These are phyloP conservation scores for Penicillium atrosanguineum DNA, from an alignment of 495 filamentous ascomycete species.

Conservation along the genomic window DNA sequence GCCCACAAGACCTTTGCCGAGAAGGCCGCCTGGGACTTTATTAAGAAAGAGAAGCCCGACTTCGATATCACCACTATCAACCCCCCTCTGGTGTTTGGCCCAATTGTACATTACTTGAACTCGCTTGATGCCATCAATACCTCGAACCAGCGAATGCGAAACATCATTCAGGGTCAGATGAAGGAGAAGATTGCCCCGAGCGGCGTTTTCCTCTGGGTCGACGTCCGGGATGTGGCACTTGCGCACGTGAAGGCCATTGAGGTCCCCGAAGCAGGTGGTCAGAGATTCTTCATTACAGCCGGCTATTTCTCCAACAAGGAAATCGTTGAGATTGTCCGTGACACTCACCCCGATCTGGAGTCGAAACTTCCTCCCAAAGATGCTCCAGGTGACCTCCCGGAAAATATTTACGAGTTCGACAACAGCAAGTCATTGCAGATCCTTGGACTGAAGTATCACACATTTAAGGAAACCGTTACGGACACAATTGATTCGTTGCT, in stretches of 20 bases:
- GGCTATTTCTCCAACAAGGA: slow-evolving; percentile 66
- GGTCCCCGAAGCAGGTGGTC: slow-evolving; percentile 59
- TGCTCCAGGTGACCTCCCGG: slow-evolving; percentile 34
- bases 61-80: slow-evolving; percentile 74
- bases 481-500: slow-evolving; percentile 56
- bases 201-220: slow-evolving; percentile 57
- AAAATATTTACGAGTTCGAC: slow-evolving; percentile 45
- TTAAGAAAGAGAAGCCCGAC: slow-evolving; percentile 73
- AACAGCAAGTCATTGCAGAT: slow-evolving; percentile 55
- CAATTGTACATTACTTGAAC: slow-evolving; percentile 64
- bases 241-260: slow-evolving; percentile 73
- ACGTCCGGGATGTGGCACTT: slow-evolving; percentile 68
- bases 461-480: slow-evolving; percentile 53
- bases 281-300: slow-evolving; percentile 68
- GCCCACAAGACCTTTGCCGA: slow-evolving; percentile 51
- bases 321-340: slow-evolving; percentile 60
- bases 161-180: slow-evolving; percentile 60
- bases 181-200: slow-evolving; percentile 61
- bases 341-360: slow-evolving; percentile 63
- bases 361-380: slow-evolving; percentile 56
- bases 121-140: slow-evolving; percentile 67
- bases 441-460: slow-evolving; percentile 56
- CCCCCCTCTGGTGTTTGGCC: slow-evolving; percentile 69
- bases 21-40: slow-evolving; percentile 78
- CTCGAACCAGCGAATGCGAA: slow-evolving; percentile 56